Evolutionary conservation across 768 basidiomycete species (phyloP).

Genomic region (Lentinula detonsa): DNA sequence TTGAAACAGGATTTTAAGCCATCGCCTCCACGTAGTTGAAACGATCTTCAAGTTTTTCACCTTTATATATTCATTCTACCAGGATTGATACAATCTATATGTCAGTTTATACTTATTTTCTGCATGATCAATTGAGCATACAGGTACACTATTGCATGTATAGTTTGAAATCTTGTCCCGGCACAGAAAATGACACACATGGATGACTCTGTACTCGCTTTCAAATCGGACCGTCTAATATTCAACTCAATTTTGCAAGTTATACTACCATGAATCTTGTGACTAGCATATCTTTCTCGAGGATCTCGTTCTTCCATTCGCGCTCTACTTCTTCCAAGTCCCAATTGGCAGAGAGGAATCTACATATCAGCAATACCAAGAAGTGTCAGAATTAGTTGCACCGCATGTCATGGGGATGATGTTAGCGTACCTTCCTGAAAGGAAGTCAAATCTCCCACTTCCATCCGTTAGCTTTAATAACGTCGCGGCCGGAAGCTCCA

Average conservation of each 20-base stretch:
- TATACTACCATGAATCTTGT: not conserved
- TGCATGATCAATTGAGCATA: no score
- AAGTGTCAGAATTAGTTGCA: not conserved
- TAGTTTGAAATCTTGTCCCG: no score
- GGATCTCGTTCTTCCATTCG: constrained; percentile 9
- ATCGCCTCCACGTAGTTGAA: no score
- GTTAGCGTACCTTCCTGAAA: constrained; percentile 12
- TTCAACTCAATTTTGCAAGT: not conserved
- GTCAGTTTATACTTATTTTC: no score
- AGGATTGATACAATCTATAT: no score
- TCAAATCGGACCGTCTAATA: no score
- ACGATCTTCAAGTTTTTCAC: no score
- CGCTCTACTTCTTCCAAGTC: constrained; percentile 9
- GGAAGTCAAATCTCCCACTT: constrained; percentile 14
- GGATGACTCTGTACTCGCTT: no score
- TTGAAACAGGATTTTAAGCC: no score
- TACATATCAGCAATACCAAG: not conserved
- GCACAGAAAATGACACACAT: no score
- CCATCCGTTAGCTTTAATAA: constrained; percentile 11
- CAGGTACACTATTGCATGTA: no score
- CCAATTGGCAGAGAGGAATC: constrained; percentile 12
- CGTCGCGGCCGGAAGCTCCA: constrained; percentile 15
- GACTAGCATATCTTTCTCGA: constrained; percentile 10
- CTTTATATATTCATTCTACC: no score
- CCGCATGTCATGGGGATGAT: not conserved